Percentiles rank a stretch among this genome's conserved stretches.
Evolutionary conservation across 1,284 basidiomycete genomes (phyloP).

Genomic region (Trichosporon coremiiforme): DNA sequence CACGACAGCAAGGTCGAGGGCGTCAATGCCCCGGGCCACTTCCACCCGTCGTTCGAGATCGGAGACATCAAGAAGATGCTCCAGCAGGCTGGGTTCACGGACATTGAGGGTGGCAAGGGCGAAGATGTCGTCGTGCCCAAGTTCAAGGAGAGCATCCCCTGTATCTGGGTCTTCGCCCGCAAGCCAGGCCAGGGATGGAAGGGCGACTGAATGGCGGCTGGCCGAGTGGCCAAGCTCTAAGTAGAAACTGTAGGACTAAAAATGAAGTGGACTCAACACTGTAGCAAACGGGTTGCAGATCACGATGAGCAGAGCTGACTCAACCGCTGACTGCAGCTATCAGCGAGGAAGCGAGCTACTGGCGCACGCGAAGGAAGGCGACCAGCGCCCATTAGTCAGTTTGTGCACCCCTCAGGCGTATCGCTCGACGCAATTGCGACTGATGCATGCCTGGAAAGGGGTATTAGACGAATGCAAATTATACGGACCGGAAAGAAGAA

Average conservation of each 20-base stretch:
- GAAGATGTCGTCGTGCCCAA: constrained; percentile 6
- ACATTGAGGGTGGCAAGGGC: constrained; percentile 3
- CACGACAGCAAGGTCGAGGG: constrained; percentile 9
- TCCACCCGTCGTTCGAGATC: constrained; percentile 34
- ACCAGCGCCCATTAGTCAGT: too few relatives aligned
- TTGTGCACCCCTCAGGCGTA: too few relatives aligned
- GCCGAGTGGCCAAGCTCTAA: too few relatives aligned
- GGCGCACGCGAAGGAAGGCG: too few relatives aligned
- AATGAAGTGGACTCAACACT: too few relatives aligned
- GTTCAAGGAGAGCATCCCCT: constrained; percentile 21
- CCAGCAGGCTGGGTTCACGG: constrained; percentile 35
- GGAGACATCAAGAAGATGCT: constrained; percentile 30
- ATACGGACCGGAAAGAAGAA: neutral
- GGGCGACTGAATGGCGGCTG: neutral
- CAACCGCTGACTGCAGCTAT: too few relatives aligned
- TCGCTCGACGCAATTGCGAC: neutral
- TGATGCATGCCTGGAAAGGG: constrained; percentile 13
- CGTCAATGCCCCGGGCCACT: constrained; percentile 39
- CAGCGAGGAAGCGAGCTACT: too few relatives aligned
- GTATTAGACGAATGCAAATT: constrained; percentile 14
- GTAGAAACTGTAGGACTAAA: neutral
- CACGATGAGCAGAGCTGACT: too few relatives aligned
- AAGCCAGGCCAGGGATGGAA: constrained; percentile 2
- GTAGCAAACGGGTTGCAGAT: too few relatives aligned
- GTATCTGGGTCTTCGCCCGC: constrained; percentile 20